Conservation (phyloP, 2,329 filamentous ascomycete genomes). For the Ascocoryne sarcoides region DNA sequence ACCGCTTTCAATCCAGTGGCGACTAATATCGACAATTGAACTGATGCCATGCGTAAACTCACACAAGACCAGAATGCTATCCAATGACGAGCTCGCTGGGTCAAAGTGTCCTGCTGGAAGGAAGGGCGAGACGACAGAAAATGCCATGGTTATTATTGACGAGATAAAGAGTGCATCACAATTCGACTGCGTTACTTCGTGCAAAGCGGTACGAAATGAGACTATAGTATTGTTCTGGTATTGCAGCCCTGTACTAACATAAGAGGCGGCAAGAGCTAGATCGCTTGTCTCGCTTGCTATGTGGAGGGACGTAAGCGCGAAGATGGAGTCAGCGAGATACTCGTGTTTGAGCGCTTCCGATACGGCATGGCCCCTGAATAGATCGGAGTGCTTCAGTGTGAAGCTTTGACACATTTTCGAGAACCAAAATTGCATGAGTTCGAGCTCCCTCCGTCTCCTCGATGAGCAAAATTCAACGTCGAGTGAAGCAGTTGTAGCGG, state of each 20-base stretch:
- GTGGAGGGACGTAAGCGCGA: constrained; percentile 9
- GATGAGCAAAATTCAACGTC: background rate
- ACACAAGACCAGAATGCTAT: background rate
- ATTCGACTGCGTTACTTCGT: constrained; percentile 7
- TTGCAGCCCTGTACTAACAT: constrained; percentile 2
- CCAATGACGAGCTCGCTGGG: background rate
- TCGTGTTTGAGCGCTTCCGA: constrained; percentile 4
- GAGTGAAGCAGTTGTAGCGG: background rate
- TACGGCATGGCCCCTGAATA: constrained; percentile 3
- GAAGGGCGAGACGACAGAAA: background rate
- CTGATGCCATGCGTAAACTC: background rate
- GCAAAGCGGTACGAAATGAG: constrained; percentile 5
- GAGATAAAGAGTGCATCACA: constrained; percentile 8
- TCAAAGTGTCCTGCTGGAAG: background rate
- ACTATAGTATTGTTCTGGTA: constrained; percentile 8
- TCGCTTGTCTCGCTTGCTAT: constrained; percentile 6
- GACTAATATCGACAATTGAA: background rate
- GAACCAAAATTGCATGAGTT: constrained; percentile 8
- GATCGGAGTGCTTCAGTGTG: background rate
- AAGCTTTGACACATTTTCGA: constrained; percentile 3
- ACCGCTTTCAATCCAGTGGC: background rate
- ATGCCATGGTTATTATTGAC: constrained; percentile 3
- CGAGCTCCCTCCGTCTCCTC: constrained; percentile 1
- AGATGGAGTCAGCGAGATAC: constrained; percentile 9
- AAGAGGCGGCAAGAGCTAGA: background rate